phyloP scores from a whole-genome alignment of 2,329 filamentous ascomycete species.

The Capronia coronata region DNA sequence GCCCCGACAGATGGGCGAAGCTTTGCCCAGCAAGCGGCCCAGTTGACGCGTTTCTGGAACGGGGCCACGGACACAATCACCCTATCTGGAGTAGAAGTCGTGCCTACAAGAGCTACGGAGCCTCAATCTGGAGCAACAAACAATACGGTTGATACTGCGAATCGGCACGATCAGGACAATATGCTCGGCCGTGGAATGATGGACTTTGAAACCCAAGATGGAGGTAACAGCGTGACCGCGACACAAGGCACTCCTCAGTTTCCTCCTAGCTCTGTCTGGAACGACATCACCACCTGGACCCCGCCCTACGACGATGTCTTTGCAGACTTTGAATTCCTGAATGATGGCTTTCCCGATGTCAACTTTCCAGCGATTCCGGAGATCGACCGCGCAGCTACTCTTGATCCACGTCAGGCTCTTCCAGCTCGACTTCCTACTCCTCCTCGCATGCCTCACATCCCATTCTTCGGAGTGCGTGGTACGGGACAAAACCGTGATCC shows the following conservation, averaged over 20 bases:
- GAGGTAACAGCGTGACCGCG: background rate
- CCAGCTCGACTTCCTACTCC: no score
- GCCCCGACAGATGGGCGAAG: background rate
- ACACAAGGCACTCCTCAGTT: background rate
- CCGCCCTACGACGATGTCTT: no score
- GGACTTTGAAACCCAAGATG: background rate
- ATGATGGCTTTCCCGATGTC: no score
- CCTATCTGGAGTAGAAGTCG: background rate
- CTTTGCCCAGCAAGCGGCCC: background rate
- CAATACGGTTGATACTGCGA: background rate
- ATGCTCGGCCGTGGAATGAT: background rate
- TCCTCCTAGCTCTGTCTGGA: background rate
- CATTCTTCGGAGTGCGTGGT: background rate
- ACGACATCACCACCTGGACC: background rate
- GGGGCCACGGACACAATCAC: slow-evolving; percentile 1
- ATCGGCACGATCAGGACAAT: background rate
- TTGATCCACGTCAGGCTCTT: no score
- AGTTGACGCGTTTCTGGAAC: background rate
- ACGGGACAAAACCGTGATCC: no score
- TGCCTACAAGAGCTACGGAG: background rate
- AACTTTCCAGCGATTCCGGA: no score
- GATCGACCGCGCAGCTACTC: no score
- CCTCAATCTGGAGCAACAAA: background rate
- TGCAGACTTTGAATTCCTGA: no score
- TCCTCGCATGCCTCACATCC: no score